These are phyloP conservation scores for Boletus rex-veris DNA, from an alignment of 768 basidiomycete species.

Conservation along the genomic window DNA sequence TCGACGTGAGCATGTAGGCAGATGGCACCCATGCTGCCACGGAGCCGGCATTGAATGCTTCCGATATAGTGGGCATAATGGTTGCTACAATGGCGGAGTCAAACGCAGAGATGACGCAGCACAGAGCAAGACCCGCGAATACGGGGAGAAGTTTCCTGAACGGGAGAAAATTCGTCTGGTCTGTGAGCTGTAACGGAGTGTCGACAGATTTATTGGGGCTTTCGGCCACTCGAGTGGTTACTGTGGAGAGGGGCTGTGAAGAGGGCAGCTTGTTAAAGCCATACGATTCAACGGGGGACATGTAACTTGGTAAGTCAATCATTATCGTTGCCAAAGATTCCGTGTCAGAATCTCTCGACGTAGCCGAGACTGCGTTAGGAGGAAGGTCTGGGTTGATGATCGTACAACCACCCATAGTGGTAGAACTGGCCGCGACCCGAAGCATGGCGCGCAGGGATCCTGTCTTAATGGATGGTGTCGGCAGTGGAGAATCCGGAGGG, in stretches of 20 bases:
- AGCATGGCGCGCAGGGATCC: not conserved
- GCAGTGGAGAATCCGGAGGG: not conserved
- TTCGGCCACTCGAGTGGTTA: not conserved
- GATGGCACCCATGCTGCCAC: not conserved
- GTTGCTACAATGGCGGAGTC: not conserved
- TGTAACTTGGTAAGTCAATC: not conserved
- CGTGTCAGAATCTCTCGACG: not conserved
- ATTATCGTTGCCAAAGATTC: not conserved
- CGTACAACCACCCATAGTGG: not conserved
- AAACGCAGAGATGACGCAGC: not conserved
- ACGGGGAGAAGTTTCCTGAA: not conserved
- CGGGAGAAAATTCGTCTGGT: not conserved
- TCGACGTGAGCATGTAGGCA: not conserved
- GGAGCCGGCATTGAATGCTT: not conserved
- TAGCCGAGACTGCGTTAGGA: not conserved
- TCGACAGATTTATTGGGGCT: not conserved
- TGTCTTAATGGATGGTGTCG: not conserved
- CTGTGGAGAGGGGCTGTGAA: not conserved
- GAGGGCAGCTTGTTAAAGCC: not conserved
- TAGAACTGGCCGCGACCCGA: not conserved
- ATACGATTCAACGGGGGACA: not conserved
- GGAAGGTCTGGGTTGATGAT: not conserved
- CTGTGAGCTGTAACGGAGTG: not conserved
- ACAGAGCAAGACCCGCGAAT: not conserved
- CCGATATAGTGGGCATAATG: not conserved